phyloP scores from a whole-genome alignment of 352 stramenopile genomes.

The Pythium diclinum region DNA sequence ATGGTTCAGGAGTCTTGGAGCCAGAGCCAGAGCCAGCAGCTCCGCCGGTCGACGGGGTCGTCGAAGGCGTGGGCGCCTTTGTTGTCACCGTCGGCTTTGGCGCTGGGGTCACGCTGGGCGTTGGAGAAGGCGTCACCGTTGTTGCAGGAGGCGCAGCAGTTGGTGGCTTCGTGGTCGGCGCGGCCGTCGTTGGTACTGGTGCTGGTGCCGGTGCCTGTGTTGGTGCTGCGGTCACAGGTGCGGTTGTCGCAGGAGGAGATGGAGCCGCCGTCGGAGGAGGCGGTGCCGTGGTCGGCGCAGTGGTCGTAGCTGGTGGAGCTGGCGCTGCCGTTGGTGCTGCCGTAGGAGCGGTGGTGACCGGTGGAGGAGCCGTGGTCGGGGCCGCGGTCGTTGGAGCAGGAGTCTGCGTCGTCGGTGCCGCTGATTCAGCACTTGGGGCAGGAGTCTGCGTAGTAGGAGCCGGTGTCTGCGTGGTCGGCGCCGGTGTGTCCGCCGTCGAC shows the following conservation, averaged over 20 bases:
- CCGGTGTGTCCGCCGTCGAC: conserved; percentile 10
- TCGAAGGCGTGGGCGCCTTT: conserved; percentile 15
- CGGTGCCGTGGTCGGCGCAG: neutral
- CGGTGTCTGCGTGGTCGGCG: conserved; percentile 7
- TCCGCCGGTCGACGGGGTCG: conserved; percentile 29
- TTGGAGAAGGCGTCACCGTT: neutral
- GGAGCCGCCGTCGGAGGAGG: neutral
- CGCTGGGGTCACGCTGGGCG: conserved; percentile 12
- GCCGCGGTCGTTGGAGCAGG: neutral
- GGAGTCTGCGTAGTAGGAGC: conserved; percentile 14
- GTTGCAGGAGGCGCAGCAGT: conserved; percentile 2
- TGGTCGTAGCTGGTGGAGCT: neutral
- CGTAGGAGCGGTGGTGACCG: conserved; percentile 5
- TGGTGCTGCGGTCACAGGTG: conserved; percentile 1
- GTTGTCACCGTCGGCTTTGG: conserved; percentile 12
- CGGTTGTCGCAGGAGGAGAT: conserved; percentile 2
- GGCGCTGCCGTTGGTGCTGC: conserved; percentile 7
- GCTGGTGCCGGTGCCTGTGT: neutral
- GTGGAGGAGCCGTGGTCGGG: neutral
- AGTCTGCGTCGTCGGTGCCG: conserved; percentile 15
- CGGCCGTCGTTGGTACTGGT: neutral
- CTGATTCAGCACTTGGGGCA: conserved; percentile 7
- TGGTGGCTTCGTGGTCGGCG: conserved; percentile 1
- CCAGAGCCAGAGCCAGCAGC: conserved; percentile 14
- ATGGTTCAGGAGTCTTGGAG: conserved; percentile 11